Evolutionary conservation across 306 rosid species (phyloP), one percentile per base, ranked within the genome.

Genomic region (Pyrus betulifolia): DNA sequence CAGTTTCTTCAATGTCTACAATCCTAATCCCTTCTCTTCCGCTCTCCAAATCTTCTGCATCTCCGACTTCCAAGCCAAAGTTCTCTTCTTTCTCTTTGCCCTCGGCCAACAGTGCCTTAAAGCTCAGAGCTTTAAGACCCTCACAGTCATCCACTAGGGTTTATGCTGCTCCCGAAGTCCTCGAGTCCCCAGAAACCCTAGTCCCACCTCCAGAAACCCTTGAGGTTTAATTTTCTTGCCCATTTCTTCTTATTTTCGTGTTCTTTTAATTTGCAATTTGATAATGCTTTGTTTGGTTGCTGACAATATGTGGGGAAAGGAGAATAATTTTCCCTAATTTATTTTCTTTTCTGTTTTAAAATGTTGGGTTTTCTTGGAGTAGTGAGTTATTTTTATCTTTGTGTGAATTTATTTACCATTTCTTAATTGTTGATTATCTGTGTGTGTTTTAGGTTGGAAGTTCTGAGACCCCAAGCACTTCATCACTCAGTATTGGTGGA

Each of bases 161-260:
- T 78, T 75, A 69, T 84, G 94, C 92, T 68, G 87, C 95, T 30
- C 89, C 98, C 33, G 88, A 93, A 89, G 90, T 84, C 25, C 69
- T 93, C 54, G 87, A 88, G 67, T 86, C 97, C 23, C 38, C 71
- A 1, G 87, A 86, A 35, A 22, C 83, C 75, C 8, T 78, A 21
- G 85, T 84, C 19, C 81, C 88, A 7, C 80, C 88, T 74, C 81
- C 81, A 7, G 88, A 84, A 82, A 67, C 76, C 73, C 67, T 74
- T 8, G 82, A 87, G 96, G 96, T 93, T 71, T 73, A 75, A 79
- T 4, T 70, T 23, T 80, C 57, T 46, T 3, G 19, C 73, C 59
- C 68, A 42, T 73, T n/a, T 82, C 61, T 42, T 35, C n/a, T 77
- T 58, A 18, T 49, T 27, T 54, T n/a, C 11, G 2, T 31, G 45